phyloP scores from a whole-genome alignment of 164 flowering plant species.

The Magnolia changhungtana region DNA sequence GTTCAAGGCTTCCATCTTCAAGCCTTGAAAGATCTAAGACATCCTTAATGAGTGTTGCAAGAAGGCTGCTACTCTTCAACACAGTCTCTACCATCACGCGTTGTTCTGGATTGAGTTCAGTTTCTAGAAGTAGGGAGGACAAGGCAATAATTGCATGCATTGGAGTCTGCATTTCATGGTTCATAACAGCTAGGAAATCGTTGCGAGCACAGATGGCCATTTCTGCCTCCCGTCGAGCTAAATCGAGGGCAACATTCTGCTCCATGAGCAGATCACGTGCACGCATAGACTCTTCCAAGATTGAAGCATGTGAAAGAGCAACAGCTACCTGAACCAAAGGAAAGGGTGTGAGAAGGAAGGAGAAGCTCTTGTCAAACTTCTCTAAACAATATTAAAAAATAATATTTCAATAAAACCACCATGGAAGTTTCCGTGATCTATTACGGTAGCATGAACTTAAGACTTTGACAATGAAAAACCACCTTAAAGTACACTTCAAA shows the following conservation, averaged over 20 bases:
- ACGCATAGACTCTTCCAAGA: slow-evolving; percentile 76
- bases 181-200: slow-evolving; percentile 83
- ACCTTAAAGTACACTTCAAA: too few relatives aligned
- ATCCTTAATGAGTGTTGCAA: slow-evolving; percentile 71
- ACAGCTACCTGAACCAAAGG: slow-evolving; percentile 57
- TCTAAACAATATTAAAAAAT: too few relatives aligned
- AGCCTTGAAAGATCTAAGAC: slow-evolving; percentile 77
- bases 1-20: slow-evolving; percentile 73
- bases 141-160: slow-evolving; percentile 65
- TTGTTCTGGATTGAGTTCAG: slow-evolving; percentile 61
- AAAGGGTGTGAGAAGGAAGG: neutral
- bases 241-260: slow-evolving; percentile 69
- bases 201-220: slow-evolving; percentile 68
- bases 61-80: slow-evolving; percentile 67
- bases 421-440: too few relatives aligned
- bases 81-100: slow-evolving; percentile 69
- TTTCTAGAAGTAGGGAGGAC: slow-evolving; percentile 69
- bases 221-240: slow-evolving; percentile 74
- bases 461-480: too few relatives aligned
- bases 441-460: too few relatives aligned
- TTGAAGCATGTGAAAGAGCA: slow-evolving; percentile 84
- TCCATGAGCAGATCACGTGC: slow-evolving; percentile 70
- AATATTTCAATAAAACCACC: too few relatives aligned
- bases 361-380: neutral
- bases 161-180: slow-evolving; percentile 83